Base-by-base conservation (phyloP, 2,329 filamentous ascomycete species). In the Aspergillus sp. region DNA sequence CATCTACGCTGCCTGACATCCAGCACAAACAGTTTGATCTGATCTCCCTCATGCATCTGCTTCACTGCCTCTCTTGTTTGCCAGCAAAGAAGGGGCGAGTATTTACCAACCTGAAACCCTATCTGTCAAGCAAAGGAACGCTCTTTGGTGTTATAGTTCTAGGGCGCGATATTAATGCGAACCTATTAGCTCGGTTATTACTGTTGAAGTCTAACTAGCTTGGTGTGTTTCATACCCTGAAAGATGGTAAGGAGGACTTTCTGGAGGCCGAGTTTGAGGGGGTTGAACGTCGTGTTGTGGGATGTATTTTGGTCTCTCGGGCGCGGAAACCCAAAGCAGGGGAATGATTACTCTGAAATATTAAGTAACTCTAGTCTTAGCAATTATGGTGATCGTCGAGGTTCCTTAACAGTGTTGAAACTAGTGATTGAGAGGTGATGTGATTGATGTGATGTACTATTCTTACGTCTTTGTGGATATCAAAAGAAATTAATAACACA, bases 41-140 rank as follows among this genome's bases (percentile, higher is more conserved):
- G 0, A 69, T 77, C 45, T 68, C 68, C 12, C 61, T 73, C 56
- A 73, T 72, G 53, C 73, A 70, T 52, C 50, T 74, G 3, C 58
- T 74, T 13, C 72, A 74, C 53, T 74, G 72, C 53, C 51, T 74
- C 7, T 70, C 70, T 0, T 63, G 62, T 0, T 60, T 61, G 1
- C 41, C 48, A 3, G 33, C 48, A 7, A 48, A 50, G 4, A 71
- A 73, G 50, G 48, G 62, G 7, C 41, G 32, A 6, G 58, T 70
- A 1, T 61, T 73, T 15, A 45, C 41, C 6, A 56, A 59, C 4
- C 60, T 69, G 44, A 69, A 65, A 53, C 48, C 54, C 1, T 48
- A 63, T 5, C 53, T 74, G 6, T 57, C 52, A 6, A 57, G 63
- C 1, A 55, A 64, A 15, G 71, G 72, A 4, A 64, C 67, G 1